Evolutionary conservation across 1,284 basidiomycete species (phyloP).

Genomic region (Heterobasidion irregulare): DNA sequence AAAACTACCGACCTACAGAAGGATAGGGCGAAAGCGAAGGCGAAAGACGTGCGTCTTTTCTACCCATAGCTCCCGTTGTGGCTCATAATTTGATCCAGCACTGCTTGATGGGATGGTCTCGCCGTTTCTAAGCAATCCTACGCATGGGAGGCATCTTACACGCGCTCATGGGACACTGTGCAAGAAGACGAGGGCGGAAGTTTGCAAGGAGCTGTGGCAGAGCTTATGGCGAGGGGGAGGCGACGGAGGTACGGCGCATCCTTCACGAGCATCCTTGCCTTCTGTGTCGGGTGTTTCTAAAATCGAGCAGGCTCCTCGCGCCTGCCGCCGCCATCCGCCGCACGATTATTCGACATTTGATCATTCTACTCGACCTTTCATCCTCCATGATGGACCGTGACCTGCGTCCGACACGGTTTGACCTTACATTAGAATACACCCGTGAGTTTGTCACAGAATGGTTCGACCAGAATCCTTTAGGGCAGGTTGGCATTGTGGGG

Average conservation of each 20-base stretch:
- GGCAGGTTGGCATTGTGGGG: slow-evolving; percentile 92
- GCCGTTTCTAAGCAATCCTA: slow-evolving; percentile 57
- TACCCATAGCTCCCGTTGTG: background rate
- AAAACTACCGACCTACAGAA: slow-evolving; percentile 31
- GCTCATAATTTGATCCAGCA: background rate
- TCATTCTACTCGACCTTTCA: slow-evolving; percentile 87
- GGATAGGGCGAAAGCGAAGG: slow-evolving; percentile 35
- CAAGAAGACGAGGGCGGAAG: slow-evolving; percentile 94
- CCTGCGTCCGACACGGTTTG: slow-evolving; percentile 89
- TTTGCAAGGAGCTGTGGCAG: slow-evolving; percentile 84
- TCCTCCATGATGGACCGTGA: slow-evolving; percentile 92
- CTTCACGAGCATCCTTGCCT: background rate
- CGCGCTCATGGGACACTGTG: slow-evolving; percentile 94
- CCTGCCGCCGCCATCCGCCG: slow-evolving; percentile 86
- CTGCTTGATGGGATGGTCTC: background rate
- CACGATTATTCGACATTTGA: slow-evolving; percentile 93
- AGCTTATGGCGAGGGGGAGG: slow-evolving; percentile 78
- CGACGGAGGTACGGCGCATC: slow-evolving; percentile 59
- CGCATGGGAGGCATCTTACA: slow-evolving; percentile 94
- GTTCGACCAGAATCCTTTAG: slow-evolving; percentile 99
- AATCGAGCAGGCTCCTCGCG: slow-evolving; percentile 49
- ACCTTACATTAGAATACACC: slow-evolving; percentile 83
- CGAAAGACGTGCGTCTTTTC: slow-evolving; percentile 36
- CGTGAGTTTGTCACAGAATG: slow-evolving; percentile 91
- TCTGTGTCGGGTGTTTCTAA: background rate